Percentiles rank a stretch among this genome's conserved stretches.
Evolutionary conservation across 345 rosid genomes (phyloP).

Genomic region (Streptanthus diversifolius): DNA sequence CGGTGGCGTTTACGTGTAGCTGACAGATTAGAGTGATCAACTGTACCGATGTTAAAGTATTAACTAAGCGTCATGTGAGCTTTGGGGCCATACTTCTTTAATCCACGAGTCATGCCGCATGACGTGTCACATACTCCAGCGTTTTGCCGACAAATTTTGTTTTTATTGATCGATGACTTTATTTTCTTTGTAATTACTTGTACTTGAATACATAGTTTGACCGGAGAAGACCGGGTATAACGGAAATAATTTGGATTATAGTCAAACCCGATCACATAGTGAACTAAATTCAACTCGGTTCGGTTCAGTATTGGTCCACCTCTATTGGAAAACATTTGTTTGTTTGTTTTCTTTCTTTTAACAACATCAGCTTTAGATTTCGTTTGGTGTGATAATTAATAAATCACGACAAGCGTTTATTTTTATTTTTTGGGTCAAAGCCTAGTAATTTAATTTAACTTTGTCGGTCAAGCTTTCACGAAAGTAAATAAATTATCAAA

Average conservation of each 20-base stretch:
- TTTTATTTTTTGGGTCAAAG: slow-evolving; percentile 7
- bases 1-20: slow-evolving; percentile 29
- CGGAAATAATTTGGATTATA: background rate
- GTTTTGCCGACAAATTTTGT: slow-evolving; percentile 31
- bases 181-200: background rate
- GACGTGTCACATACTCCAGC: slow-evolving; percentile 25
- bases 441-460: background rate
- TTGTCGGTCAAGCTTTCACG: slow-evolving; percentile 19
- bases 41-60: slow-evolving; percentile 29
- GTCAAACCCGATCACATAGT: background rate
- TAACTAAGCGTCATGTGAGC: slow-evolving; percentile 28
- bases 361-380: background rate
- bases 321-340: background rate
- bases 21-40: slow-evolving; percentile 32
- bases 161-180: background rate
- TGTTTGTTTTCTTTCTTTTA: background rate
- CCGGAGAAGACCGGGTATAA: background rate
- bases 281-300: background rate
- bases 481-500: slow-evolving; percentile 1
- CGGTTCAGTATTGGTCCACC: background rate
- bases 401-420: background rate
- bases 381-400: background rate
- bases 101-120: slow-evolving; percentile 33
- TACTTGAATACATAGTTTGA: background rate
- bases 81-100: slow-evolving; percentile 26